Conservation (phyloP, 2,329 filamentous ascomycete genomes). For the Sclerotinia nivalis region DNA sequence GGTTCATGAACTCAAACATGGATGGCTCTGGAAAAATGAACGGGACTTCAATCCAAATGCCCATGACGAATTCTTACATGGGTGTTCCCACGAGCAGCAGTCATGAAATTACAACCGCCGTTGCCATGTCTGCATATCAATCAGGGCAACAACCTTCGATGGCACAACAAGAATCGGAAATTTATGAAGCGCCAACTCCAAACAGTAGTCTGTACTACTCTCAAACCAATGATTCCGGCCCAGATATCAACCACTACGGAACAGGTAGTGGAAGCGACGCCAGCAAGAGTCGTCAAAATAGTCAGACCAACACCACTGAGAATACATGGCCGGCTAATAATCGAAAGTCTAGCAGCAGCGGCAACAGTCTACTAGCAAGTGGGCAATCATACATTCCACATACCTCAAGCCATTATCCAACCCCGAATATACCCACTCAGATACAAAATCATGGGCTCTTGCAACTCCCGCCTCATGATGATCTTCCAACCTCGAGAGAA, state of each 20-base stretch:
- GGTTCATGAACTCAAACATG: conserved; percentile 3
- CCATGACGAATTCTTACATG: conserved; percentile 31
- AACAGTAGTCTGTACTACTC: background rate
- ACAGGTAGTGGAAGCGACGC: conserved; percentile 13
- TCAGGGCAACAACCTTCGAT: conserved; percentile 4
- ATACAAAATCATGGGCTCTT: conserved; percentile 1
- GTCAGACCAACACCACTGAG: conserved; percentile 18
- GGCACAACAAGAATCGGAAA: conserved; percentile 3
- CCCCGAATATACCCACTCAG: background rate
- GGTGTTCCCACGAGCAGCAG: conserved; percentile 34
- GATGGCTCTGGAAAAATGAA: conserved; percentile 3
- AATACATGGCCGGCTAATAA: conserved; percentile 17
- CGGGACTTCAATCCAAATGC: conserved; percentile 6
- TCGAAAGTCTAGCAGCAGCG: conserved; percentile 19
- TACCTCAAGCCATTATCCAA: background rate
- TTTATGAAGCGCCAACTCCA: conserved; percentile 6
- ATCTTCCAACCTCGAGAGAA: background rate
- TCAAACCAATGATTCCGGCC: background rate
- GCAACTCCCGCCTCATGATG: background rate
- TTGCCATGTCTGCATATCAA: conserved; percentile 14
- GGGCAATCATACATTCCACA: background rate
- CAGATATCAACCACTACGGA: conserved; percentile 15
- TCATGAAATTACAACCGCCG: conserved; percentile 30
- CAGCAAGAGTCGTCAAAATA: conserved; percentile 19
- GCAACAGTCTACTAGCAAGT: background rate